A percentile compares a stretch with the other conserved stretches of the same genome.
phyloP scores from a whole-genome alignment of 352 stramenopile species.

The Globisporangium heterothallicum region DNA sequence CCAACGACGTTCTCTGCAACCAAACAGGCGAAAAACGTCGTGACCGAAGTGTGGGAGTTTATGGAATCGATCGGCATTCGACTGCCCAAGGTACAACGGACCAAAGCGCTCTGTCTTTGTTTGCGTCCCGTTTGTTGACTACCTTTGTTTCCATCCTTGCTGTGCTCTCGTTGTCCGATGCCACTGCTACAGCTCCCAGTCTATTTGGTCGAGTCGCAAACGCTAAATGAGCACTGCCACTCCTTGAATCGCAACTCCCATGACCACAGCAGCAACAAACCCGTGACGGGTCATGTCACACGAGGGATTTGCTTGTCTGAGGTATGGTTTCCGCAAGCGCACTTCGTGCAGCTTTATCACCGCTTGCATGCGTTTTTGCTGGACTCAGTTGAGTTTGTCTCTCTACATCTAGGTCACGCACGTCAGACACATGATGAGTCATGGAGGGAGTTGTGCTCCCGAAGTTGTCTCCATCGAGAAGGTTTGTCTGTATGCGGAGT shows the following conservation, averaged over 20 bases:
- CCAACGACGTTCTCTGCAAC: too few species aligned
- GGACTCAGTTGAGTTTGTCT: neutral
- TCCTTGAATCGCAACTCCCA: conserved; percentile 13
- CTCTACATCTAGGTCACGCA: conserved; percentile 22
- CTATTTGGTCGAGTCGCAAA: conserved; percentile 53
- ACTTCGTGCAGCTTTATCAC: neutral
- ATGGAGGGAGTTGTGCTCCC: conserved; percentile 27
- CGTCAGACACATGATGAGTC: conserved; percentile 44
- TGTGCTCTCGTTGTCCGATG: neutral
- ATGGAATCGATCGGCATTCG: conserved; percentile 62
- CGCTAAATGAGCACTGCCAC: conserved; percentile 44
- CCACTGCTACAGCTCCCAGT: conserved; percentile 42
- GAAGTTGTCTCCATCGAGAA: conserved; percentile 46
- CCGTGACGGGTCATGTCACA: conserved; percentile 31
- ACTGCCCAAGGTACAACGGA: conserved; percentile 51
- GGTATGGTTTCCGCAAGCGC: neutral
- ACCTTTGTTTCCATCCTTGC: neutral
- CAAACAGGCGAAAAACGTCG: conserved; percentile 24
- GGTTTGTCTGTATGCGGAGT: conserved; percentile 13
- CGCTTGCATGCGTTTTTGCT: neutral
- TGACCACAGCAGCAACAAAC: conserved; percentile 27
- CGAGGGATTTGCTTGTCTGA: conserved; percentile 52
- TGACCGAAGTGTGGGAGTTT: conserved; percentile 67
- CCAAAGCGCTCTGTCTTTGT: too few species aligned
- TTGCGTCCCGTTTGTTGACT: neutral